These are phyloP conservation scores for Rubia balearica DNA, from an alignment of 305 asterid species.

Conservation along the genomic window DNA sequence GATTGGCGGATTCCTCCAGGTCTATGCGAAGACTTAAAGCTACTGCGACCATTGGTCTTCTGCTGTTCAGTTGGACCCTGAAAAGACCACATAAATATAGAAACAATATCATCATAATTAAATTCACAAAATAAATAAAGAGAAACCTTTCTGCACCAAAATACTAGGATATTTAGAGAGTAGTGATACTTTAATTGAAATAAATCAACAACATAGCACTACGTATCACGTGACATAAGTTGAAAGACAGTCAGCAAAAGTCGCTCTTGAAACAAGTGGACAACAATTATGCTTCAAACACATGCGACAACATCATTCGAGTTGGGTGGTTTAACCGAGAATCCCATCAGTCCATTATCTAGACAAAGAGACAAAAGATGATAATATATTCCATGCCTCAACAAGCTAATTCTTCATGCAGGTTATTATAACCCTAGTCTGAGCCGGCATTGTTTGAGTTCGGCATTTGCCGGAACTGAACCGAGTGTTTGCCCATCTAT, in stretches of 20 bases:
- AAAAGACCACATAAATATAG: conserved; percentile 11
- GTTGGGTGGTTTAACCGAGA: not conserved
- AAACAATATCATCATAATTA: conserved; percentile 17
- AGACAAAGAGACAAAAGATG: too few species aligned
- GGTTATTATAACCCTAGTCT: too few species aligned
- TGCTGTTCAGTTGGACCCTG: conserved; percentile 56
- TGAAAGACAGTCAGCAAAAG: too few species aligned
- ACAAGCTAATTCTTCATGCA: not conserved
- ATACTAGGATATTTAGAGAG: not conserved
- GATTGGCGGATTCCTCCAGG: conserved; percentile 39
- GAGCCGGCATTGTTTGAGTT: not conserved
- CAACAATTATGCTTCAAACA: too few species aligned
- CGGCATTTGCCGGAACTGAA: not conserved
- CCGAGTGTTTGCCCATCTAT: not conserved
- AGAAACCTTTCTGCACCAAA: conserved; percentile 8
- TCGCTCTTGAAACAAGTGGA: too few species aligned
- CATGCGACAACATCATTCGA: too few species aligned
- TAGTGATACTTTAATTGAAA: not conserved
- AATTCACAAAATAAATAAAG: not conserved
- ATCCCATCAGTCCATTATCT: not conserved
- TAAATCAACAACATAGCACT: too few species aligned
- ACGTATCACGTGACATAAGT: too few species aligned
- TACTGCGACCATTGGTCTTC: conserved; percentile 53
- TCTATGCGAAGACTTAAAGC: conserved; percentile 44
- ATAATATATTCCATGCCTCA: too few species aligned